Percentiles rank a stretch among this genome's conserved stretches.
phyloP scores from a whole-genome alignment of 169 alveolate species.

The Eimeria sp. region DNA sequence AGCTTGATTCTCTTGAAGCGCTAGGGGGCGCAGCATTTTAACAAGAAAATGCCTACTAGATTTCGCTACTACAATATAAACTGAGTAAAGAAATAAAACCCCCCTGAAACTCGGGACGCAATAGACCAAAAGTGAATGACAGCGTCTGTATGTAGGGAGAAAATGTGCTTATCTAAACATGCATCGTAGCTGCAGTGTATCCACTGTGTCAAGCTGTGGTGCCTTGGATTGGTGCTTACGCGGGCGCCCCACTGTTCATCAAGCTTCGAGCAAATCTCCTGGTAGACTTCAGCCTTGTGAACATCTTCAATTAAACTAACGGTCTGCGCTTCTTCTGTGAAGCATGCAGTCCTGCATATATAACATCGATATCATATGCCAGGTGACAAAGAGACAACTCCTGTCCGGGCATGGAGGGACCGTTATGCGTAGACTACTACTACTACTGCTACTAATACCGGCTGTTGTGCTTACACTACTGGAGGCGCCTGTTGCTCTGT shows the following conservation, averaged over 20 bases:
- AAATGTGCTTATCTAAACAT: background rate
- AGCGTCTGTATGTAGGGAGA: background rate
- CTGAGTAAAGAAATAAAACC: too few species aligned
- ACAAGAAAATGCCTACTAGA: too few species aligned
- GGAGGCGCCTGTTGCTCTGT: constrained; percentile 49
- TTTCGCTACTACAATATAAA: too few species aligned
- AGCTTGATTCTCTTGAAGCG: background rate
- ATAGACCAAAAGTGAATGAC: background rate
- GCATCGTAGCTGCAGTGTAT: background rate
- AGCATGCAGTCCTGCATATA: constrained; percentile 48
- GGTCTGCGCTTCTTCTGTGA: constrained; percentile 62
- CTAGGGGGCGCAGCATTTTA: background rate
- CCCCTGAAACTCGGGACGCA: background rate
- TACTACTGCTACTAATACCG: background rate
- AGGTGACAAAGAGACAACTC: background rate
- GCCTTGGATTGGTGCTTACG: constrained; percentile 1
- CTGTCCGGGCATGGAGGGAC: background rate
- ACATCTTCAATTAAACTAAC: constrained; percentile 64
- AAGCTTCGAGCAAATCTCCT: constrained; percentile 48
- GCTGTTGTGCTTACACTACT: constrained; percentile 29
- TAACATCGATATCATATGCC: background rate
- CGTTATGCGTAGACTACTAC: background rate
- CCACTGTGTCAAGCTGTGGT: background rate
- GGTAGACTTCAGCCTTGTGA: constrained; percentile 78
- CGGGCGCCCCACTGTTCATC: constrained; percentile 51